Conservation (phyloP, 371 early-diverging fungal species). For the Coemansia sp. region DNA sequence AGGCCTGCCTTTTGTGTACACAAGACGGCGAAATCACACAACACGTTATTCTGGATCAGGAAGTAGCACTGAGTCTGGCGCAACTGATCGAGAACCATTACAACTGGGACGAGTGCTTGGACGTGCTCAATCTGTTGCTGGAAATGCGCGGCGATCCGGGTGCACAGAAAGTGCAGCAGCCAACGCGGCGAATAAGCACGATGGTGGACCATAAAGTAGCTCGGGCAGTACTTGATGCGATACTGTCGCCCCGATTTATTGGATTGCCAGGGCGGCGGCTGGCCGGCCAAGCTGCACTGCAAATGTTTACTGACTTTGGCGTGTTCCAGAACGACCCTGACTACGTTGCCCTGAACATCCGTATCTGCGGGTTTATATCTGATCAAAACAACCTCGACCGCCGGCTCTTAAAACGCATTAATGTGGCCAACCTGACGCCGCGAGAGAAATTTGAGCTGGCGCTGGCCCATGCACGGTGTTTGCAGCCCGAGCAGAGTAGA, state of each 20-base stretch:
- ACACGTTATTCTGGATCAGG: conserved; percentile 17
- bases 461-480: conserved; percentile 37
- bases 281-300: conserved; percentile 40
- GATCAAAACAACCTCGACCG: not conserved
- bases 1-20: not conserved
- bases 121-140: conserved; percentile 23
- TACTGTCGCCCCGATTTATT: conserved; percentile 17
- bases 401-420: not conserved
- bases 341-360: conserved; percentile 8
- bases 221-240: conserved; percentile 3
- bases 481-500: conserved; percentile 9
- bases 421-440: not conserved
- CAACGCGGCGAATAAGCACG: not conserved
- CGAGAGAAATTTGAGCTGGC: conserved; percentile 17
- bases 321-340: not conserved
- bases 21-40: conserved; percentile 1
- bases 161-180: not conserved
- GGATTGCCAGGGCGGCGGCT: conserved; percentile 28
- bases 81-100: conserved; percentile 5
- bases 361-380: conserved; percentile 32
- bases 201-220: not conserved
- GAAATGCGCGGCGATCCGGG: conserved; percentile 14
- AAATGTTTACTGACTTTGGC: conserved; percentile 27
- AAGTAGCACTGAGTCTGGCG: conserved; percentile 16
- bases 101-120: conserved; percentile 30